Base-by-base conservation (phyloP, 2,329 filamentous ascomycete species). In the Massarina eburnea region DNA sequence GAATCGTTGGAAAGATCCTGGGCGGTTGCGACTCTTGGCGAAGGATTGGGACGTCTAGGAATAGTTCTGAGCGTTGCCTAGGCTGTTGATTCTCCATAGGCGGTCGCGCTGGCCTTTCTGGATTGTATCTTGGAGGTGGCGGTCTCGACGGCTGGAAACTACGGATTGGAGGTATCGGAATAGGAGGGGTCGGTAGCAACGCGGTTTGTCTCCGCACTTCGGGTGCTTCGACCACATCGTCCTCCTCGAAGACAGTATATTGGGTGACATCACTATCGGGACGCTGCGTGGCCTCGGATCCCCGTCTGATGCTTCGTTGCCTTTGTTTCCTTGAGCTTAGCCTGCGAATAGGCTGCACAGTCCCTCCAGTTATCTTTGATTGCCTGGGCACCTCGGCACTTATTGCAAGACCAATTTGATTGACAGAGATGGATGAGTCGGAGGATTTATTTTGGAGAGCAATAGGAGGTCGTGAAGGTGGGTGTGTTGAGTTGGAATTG, bases 161-260 rank as follows among this genome's bases (percentile, higher is more conserved):
- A 18, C 65, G 64, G 15, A 70, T 66, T n/a, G 67, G 67, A 27
- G 59, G 57, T 39, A 69, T 54, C 7, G 65, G 61, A 9, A 66
- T 49, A 19, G 60, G 65, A 30, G 64, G 65, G 12, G 58, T 58
- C 30, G 65, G 63, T n/a, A 65, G 45, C 17, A 69, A 40, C 29
- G 49, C 54, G 2, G 64, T 67, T 3, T 62, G 63, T 43, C 61
- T 54, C 8, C 61, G 55, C 9, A 50, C 55, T 26, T 51, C 48
- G 7, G 9, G 52, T 27, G 22, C 35, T 3, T 24, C 21, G 15
- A 22, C n/a, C 3, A 49, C 8, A n/a, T 61, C 58, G 34, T 69
- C 67, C 50, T 71, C 68, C 48, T 71, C 68, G 22, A 71, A 71
- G 1, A 71, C 55, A n/a, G 68, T 71, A 20, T 52, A 52, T 42